phyloP scores from a whole-genome alignment of 805 yeast species.

The Nakazawaea laoshanensis region DNA sequence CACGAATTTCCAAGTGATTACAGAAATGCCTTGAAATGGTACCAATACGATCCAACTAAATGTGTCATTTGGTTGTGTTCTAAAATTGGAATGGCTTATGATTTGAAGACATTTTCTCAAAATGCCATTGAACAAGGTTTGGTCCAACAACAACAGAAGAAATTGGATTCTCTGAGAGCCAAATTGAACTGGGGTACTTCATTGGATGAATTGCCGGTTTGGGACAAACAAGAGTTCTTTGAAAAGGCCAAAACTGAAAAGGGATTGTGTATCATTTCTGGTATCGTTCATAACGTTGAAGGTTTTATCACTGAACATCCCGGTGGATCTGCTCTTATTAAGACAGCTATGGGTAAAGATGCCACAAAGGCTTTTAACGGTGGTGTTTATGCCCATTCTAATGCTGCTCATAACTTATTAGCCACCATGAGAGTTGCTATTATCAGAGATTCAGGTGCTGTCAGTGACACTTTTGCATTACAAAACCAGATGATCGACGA shows the following conservation, averaged over 20 bases:
- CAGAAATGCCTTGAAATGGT: conserved; percentile 83
- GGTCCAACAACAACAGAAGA: conserved; percentile 78
- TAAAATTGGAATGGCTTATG: conserved; percentile 60
- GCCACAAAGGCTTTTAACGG: conserved; percentile 82
- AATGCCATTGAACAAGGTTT: conserved; percentile 79
- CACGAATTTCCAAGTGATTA: conserved; percentile 87
- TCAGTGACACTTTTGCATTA: conserved; percentile 41
- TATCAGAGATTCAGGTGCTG: conserved; percentile 57
- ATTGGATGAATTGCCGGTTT: conserved; percentile 57
- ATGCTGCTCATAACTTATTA: conserved; percentile 77
- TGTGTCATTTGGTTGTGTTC: conserved; percentile 48
- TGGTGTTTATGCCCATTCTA: conserved; percentile 78
- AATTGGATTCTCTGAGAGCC: conserved; percentile 53
- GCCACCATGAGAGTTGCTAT: conserved; percentile 82
- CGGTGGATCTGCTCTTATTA: conserved; percentile 70
- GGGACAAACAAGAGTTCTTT: conserved; percentile 59
- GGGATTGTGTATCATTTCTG: conserved; percentile 65
- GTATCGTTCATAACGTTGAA: conserved; percentile 73
- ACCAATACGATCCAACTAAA: conserved; percentile 83
- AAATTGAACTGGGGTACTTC: conserved; percentile 71
- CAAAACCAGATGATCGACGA: conserved; percentile 36
- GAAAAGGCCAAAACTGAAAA: conserved; percentile 37
- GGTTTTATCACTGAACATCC: conserved; percentile 69
- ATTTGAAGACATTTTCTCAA: conserved; percentile 69
- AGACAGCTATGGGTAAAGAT: conserved; percentile 70